phyloP scores from a whole-genome alignment of 345 rosid species.

The Schrenkiella parvula region DNA sequence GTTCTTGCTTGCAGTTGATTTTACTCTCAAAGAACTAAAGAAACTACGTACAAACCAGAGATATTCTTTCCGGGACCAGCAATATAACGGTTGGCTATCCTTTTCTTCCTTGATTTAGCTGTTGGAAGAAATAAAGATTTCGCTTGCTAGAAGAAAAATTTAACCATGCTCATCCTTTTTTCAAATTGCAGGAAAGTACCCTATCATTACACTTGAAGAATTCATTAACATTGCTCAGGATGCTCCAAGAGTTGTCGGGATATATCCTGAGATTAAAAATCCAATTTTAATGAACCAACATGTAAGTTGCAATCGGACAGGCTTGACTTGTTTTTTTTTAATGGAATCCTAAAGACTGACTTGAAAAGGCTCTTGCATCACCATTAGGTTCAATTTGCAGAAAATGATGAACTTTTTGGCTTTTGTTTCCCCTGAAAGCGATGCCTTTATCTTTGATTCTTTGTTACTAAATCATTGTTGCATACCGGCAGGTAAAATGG shows the following conservation, averaged over 20 bases:
- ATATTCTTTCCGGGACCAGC: constrained; percentile 68
- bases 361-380: neutral
- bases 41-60: constrained; percentile 72
- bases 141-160: neutral
- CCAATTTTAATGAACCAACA: constrained; percentile 81
- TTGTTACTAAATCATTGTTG: neutral
- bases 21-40: constrained; percentile 73
- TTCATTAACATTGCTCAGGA: constrained; percentile 71
- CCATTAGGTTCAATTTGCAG: neutral
- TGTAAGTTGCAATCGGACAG: constrained; percentile 43
- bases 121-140: neutral
- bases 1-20: constrained; percentile 62
- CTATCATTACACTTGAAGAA: constrained; percentile 84
- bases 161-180: neutral
- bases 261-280: constrained; percentile 94
- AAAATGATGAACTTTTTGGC: neutral
- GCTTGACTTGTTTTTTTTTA: neutral
- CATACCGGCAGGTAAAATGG: constrained; percentile 69
- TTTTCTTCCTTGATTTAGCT: neutral
- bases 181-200: constrained; percentile 59
- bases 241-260: constrained; percentile 88
- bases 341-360: neutral
- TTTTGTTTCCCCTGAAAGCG: neutral
- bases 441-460: neutral
- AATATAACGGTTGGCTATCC: constrained; percentile 58